A percentile compares a stretch with the other conserved stretches of the same genome.
Evolutionary conservation across 2,329 filamentous ascomycete genomes (phyloP).

Genomic region (Rhynchosporium graminicola): DNA sequence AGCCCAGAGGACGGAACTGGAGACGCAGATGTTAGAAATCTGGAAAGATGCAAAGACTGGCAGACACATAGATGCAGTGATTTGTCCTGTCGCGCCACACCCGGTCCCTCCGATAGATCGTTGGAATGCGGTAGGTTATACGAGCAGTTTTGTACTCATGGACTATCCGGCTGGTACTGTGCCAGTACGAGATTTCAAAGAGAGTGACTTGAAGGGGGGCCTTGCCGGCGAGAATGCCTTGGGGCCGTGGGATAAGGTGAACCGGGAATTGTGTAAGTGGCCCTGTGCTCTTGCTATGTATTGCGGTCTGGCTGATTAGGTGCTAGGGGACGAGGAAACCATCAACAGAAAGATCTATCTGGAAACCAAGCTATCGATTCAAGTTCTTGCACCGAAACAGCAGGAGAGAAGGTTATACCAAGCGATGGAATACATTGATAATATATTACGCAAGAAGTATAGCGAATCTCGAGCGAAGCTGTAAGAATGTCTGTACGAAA

Average conservation of each 20-base stretch:
- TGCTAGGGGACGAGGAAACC: constrained; percentile 33
- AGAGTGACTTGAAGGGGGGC: constrained; percentile 54
- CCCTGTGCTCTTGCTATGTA: not conserved
- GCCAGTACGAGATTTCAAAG: constrained; percentile 53
- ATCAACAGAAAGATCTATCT: constrained; percentile 38
- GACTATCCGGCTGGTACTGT: constrained; percentile 61
- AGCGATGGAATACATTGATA: constrained; percentile 38
- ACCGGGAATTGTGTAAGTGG: constrained; percentile 57
- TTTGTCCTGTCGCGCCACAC: constrained; percentile 65
- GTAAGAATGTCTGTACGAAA: not conserved
- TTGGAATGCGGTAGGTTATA: constrained; percentile 65
- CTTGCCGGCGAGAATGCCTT: constrained; percentile 45
- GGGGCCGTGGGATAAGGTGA: constrained; percentile 61
- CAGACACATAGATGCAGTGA: constrained; percentile 57
- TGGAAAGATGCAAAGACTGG: constrained; percentile 52
- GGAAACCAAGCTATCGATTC: constrained; percentile 35
- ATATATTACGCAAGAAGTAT: constrained; percentile 17
- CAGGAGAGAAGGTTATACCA: constrained; percentile 37
- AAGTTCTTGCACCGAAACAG: constrained; percentile 38
- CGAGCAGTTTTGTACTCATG: constrained; percentile 59
- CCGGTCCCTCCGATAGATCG: constrained; percentile 61
- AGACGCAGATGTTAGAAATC: constrained; percentile 57
- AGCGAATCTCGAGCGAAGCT: constrained; percentile 25
- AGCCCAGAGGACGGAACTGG: constrained; percentile 51
- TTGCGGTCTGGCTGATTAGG: constrained; percentile 19